phyloP scores from a whole-genome alignment of 192 early-diverging fungal species.

The Backusella morwellensis region DNA sequence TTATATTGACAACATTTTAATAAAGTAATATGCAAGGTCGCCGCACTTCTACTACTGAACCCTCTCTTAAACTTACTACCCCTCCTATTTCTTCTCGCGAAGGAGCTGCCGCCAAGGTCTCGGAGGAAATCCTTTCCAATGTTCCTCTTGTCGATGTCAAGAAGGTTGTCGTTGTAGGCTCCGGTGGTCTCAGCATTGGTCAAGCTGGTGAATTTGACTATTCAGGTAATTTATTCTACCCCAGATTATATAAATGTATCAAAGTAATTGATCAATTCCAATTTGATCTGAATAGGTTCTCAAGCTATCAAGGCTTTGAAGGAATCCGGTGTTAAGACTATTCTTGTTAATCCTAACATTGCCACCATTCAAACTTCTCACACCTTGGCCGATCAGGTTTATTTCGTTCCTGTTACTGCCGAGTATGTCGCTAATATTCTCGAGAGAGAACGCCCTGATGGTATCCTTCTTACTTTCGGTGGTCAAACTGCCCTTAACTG shows the following conservation, averaged over 20 bases:
- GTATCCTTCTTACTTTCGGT: slow-evolving; percentile 93
- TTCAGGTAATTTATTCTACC: slow-evolving; percentile 61
- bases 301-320: slow-evolving; percentile 97
- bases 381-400: slow-evolving; percentile 90
- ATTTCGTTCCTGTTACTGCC: slow-evolving; percentile 93
- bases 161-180: slow-evolving; percentile 94
- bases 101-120: slow-evolving; percentile 37
- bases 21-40: slow-evolving; percentile 28
- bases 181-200: slow-evolving; percentile 92
- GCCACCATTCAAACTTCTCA: slow-evolving; percentile 97
- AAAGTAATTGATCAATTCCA: background rate
- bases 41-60: background rate
- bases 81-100: slow-evolving; percentile 13
- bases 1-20: slow-evolving; percentile 37
- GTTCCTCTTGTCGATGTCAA: slow-evolving; percentile 62
- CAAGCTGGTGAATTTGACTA: slow-evolving; percentile 99
- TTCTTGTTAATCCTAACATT: slow-evolving; percentile 99
- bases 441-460: slow-evolving; percentile 93
- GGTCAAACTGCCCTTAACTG: slow-evolving; percentile 96
- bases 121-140: slow-evolving; percentile 46
- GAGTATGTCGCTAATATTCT: slow-evolving; percentile 92
- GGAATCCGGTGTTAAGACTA: slow-evolving; percentile 88
- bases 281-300: slow-evolving; percentile 56
- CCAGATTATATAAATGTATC: background rate
- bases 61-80: slow-evolving; percentile 12